A percentile compares a stretch with the other conserved stretches of the same genome.
Evolutionary conservation across 257 asterid species (phyloP).

Genomic region (Solanum chiquidenum): DNA sequence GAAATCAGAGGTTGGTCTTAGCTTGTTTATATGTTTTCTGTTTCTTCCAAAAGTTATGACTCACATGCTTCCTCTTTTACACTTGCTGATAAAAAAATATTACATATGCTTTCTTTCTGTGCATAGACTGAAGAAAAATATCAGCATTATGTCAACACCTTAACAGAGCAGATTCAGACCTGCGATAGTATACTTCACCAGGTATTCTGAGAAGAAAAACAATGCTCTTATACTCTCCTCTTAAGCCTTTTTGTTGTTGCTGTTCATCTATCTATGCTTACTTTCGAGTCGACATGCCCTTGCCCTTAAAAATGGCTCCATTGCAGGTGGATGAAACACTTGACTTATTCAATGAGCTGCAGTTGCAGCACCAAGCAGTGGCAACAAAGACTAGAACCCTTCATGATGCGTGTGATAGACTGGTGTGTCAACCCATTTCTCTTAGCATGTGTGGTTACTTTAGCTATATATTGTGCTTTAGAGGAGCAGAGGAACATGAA

Average conservation of each 20-base stretch:
- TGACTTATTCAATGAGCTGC: slow-evolving; percentile 80
- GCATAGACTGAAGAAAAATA: slow-evolving; percentile 91
- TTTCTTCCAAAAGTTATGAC: not conserved
- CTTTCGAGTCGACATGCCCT: not conserved
- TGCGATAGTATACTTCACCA: slow-evolving; percentile 88
- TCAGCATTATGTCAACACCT: slow-evolving; percentile 89
- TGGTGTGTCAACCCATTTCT: slow-evolving; percentile 43
- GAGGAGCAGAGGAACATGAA: not conserved
- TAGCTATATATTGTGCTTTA: not conserved
- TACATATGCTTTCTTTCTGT: slow-evolving; percentile 5
- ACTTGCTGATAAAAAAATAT: not conserved
- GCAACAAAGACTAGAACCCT: slow-evolving; percentile 94
- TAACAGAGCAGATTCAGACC: slow-evolving; percentile 82
- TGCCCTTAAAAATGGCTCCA: slow-evolving; percentile 8
- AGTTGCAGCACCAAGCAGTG: slow-evolving; percentile 93
- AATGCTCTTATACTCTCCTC: not conserved
- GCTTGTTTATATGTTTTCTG: not conserved
- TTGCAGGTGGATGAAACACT: slow-evolving; percentile 97
- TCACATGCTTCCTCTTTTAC: slow-evolving; percentile 3
- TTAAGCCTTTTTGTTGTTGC: not conserved
- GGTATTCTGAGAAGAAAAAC: slow-evolving; percentile 20
- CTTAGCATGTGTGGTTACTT: not conserved
- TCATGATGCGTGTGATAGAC: slow-evolving; percentile 97
- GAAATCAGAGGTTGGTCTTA: slow-evolving; percentile 89
- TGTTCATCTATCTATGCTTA: slow-evolving; percentile 5